Conservation (phyloP, 768 basidiomycete species). For the Collybiopsis luxurians region DNA sequence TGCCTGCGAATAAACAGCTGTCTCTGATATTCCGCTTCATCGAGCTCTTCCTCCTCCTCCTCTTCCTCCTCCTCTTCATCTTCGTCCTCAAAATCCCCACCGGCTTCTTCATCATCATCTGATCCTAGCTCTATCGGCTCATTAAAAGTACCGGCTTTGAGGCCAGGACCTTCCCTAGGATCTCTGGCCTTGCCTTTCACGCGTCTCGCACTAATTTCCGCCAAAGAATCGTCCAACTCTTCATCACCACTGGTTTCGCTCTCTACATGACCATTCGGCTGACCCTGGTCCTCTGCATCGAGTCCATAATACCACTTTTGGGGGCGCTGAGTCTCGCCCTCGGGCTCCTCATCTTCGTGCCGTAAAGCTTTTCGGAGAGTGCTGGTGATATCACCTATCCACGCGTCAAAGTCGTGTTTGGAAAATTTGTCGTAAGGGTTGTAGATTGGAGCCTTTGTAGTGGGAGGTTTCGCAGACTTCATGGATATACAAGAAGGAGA, state of each 20-base stretch:
- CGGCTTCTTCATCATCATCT: constrained; percentile 12
- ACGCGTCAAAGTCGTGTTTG: constrained; percentile 65
- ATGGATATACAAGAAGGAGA: not conserved
- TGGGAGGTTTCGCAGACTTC: not conserved
- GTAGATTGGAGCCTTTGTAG: constrained; percentile 47
- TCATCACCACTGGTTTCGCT: constrained; percentile 19
- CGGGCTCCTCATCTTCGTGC: constrained; percentile 21
- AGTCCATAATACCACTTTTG: constrained; percentile 2
- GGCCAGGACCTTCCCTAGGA: constrained; percentile 57
- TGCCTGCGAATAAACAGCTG: not conserved
- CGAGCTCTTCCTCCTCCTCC: constrained; percentile 10
- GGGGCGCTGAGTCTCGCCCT: constrained; percentile 14
- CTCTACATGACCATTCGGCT: constrained; percentile 3
- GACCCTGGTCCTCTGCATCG: not conserved
- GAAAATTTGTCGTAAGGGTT: constrained; percentile 78
- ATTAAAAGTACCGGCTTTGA: constrained; percentile 32
- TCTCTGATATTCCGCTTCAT: constrained; percentile 1
- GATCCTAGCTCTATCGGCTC: constrained; percentile 48
- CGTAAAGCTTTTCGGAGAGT: constrained; percentile 58
- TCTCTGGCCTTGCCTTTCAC: constrained; percentile 62
- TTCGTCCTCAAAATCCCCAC: constrained; percentile 9
- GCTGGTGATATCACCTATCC: constrained; percentile 62
- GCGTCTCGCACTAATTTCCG: constrained; percentile 47
- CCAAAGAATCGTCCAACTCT: constrained; percentile 53
- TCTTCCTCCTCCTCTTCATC: constrained; percentile 17